phyloP scores from a whole-genome alignment of 2,329 filamentous ascomycete genomes.

The Colletotrichum eleusines region DNA sequence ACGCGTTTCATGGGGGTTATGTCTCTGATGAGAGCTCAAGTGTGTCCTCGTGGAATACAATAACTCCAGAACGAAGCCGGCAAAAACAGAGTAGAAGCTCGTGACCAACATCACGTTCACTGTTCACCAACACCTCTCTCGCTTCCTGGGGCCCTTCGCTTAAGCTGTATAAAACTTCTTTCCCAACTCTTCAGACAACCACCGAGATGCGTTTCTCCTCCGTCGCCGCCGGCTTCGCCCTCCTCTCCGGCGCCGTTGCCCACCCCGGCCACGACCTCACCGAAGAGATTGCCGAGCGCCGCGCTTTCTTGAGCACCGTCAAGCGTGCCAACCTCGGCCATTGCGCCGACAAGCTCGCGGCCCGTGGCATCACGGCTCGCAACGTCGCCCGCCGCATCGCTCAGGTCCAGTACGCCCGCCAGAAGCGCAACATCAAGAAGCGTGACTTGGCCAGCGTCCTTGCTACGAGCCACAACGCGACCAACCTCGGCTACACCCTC shows the following conservation, averaged over 20 bases:
- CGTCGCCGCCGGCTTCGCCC: slow-evolving; percentile 36
- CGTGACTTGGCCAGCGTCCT: slow-evolving; percentile 51
- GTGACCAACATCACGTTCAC: slow-evolving; percentile 26
- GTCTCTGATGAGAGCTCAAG: not conserved
- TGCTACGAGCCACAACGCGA: slow-evolving; percentile 52
- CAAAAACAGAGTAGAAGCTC: slow-evolving; percentile 2
- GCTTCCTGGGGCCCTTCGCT: not conserved
- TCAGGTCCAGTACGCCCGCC: slow-evolving; percentile 56
- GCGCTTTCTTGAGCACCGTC: slow-evolving; percentile 56
- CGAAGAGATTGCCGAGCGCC: slow-evolving; percentile 63
- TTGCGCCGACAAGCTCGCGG: slow-evolving; percentile 60
- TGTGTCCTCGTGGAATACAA: slow-evolving; percentile 23
- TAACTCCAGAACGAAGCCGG: slow-evolving; percentile 3
- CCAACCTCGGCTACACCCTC: slow-evolving; percentile 48
- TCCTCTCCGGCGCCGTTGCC: slow-evolving; percentile 46
- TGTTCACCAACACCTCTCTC: slow-evolving; percentile 12
- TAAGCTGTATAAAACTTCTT: not conserved
- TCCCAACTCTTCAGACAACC: not conserved
- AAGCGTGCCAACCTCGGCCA: slow-evolving; percentile 59
- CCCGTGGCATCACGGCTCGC: slow-evolving; percentile 58
- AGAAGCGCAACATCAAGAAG: slow-evolving; percentile 50
- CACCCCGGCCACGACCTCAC: slow-evolving; percentile 63
- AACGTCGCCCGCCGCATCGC: slow-evolving; percentile 60
- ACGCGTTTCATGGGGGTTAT: slow-evolving; percentile 18
- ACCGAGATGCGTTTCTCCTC: slow-evolving; percentile 33